These are phyloP conservation scores for Lentinula aciculospora DNA, from an alignment of 768 basidiomycete species.

Conservation along the genomic window DNA sequence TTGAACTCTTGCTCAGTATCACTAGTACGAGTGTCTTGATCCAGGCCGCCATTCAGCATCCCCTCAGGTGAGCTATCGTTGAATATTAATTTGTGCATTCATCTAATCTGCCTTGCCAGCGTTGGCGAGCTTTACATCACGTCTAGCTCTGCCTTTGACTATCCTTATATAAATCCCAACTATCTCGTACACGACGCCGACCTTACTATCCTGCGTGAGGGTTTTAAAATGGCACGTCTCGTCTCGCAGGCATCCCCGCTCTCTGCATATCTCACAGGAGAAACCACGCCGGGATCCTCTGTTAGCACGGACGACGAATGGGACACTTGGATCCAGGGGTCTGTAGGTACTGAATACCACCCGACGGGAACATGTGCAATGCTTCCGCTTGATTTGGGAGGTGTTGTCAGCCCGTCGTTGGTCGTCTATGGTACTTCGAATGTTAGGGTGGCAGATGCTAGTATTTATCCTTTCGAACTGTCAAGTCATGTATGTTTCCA, in stretches of 20 bases:
- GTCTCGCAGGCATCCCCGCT: constrained; percentile 40
- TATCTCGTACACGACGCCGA: constrained; percentile 41
- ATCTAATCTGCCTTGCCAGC: constrained; percentile 10
- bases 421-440: constrained; percentile 52
- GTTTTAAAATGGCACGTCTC: constrained; percentile 42
- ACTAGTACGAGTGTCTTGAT: constrained; percentile 33
- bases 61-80: constrained; percentile 25
- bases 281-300: constrained; percentile 36
- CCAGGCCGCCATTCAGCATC: constrained; percentile 56
- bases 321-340: constrained; percentile 42
- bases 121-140: constrained; percentile 47
- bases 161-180: constrained; percentile 46
- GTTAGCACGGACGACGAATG: constrained; percentile 52
- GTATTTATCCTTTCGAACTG: constrained; percentile 19
- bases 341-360: constrained; percentile 53
- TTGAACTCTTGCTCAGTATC: constrained; percentile 49
- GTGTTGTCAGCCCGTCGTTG: constrained; percentile 54
- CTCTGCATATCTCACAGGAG: constrained; percentile 19
- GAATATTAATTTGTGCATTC: neutral
- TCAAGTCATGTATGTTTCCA: constrained; percentile 17
- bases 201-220: constrained; percentile 32
- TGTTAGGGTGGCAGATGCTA: constrained; percentile 31
- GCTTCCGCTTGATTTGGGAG: constrained; percentile 48
- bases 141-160: constrained; percentile 40
- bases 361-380: constrained; percentile 54